A percentile compares a stretch with the other conserved stretches of the same genome.
phyloP scores from a whole-genome alignment of 208 protist genomes.

The Porcisia hertigi region DNA sequence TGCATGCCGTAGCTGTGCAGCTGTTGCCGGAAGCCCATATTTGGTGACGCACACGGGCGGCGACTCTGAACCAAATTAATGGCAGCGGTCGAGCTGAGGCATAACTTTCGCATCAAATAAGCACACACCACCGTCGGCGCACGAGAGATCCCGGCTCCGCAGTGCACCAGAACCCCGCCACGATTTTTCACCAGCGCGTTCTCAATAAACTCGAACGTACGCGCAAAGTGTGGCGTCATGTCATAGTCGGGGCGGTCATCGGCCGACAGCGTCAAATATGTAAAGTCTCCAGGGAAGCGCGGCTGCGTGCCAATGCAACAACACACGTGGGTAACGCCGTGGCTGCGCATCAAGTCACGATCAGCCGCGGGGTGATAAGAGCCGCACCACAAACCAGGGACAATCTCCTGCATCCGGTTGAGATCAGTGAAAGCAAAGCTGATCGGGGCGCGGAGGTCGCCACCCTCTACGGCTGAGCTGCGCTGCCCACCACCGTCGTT shows the following conservation, averaged over 20 bases:
- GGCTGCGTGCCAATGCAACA: constrained; percentile 65
- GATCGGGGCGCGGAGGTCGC: neutral
- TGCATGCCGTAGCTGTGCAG: constrained; percentile 44
- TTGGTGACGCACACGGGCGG: constrained; percentile 62
- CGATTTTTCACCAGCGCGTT: constrained; percentile 45
- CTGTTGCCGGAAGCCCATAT: constrained; percentile 66
- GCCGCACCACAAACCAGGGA: constrained; percentile 81
- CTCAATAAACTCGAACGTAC: constrained; percentile 79
- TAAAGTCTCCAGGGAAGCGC: constrained; percentile 59
- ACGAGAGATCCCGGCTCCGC: constrained; percentile 83
- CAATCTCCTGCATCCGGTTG: constrained; percentile 75
- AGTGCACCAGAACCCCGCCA: constrained; percentile 78
- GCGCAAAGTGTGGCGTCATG: constrained; percentile 53
- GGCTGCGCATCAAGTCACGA: constrained; percentile 35
- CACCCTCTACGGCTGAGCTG: neutral
- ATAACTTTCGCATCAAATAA: constrained; percentile 77
- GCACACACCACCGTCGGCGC: constrained; percentile 71
- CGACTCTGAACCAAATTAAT: constrained; percentile 52
- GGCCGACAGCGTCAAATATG: constrained; percentile 55
- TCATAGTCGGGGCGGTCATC: constrained; percentile 50
- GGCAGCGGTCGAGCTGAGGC: constrained; percentile 46
- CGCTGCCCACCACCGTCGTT: neutral
- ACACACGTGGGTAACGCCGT: constrained; percentile 73
- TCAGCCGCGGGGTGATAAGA: constrained; percentile 66
- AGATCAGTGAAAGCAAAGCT: constrained; percentile 2